Conservation (phyloP, 306 rosid genomes). For the Pyrus communis region DNA sequence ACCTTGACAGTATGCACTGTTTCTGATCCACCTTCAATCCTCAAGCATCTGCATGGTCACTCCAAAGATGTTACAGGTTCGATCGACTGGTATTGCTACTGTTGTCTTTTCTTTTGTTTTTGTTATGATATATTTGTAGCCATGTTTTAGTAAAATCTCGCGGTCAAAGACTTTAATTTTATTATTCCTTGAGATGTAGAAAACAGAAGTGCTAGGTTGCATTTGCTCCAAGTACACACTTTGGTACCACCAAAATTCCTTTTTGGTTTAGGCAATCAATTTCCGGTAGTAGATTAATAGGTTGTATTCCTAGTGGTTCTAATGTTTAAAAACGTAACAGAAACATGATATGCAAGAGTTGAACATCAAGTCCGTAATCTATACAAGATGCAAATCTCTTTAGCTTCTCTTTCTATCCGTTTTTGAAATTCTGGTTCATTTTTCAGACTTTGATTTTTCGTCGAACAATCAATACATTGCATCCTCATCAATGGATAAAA, state of each 20-base stretch:
- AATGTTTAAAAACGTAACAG: background rate
- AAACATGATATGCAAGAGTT: background rate
- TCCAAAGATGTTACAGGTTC: conserved; percentile 97
- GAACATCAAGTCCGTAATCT: background rate
- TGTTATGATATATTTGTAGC: background rate
- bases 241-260: background rate
- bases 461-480: conserved; percentile 96
- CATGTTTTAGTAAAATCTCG: background rate
- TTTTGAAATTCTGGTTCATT: conserved; percentile 29
- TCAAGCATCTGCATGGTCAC: conserved; percentile 74
- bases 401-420: background rate
- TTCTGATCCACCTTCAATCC: conserved; percentile 67
- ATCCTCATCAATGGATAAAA: conserved; percentile 89
- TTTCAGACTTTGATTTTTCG: conserved; percentile 91
- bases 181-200: background rate
- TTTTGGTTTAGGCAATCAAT: background rate
- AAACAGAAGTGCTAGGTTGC: background rate
- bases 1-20: conserved; percentile 87
- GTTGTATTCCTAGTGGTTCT: background rate
- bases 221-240: background rate
- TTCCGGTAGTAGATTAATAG: background rate
- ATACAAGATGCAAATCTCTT: background rate
- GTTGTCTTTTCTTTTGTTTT: conserved; percentile 18
- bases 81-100: conserved; percentile 49
- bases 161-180: background rate